Conservation (phyloP, 345 rosid species). For the Trapa bicornis region DNA sequence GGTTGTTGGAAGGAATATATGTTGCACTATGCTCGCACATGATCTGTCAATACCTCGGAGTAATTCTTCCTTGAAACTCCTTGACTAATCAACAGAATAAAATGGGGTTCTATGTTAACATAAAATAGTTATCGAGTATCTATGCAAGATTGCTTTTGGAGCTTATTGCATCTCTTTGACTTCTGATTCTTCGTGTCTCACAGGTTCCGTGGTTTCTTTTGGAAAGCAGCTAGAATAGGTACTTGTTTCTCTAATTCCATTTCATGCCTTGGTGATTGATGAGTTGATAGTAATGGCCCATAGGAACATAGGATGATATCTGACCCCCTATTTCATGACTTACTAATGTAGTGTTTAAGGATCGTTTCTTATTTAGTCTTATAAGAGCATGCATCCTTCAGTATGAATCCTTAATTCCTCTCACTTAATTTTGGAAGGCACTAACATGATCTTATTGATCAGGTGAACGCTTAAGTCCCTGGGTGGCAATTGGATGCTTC, state of each 20-base stretch:
- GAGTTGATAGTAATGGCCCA: neutral
- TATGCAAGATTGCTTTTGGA: no score
- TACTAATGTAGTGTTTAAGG: neutral
- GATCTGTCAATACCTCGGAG: no score
- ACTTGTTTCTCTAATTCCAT: neutral
- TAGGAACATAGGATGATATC: neutral
- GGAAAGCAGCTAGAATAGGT: slow-evolving; percentile 99
- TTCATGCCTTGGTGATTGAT: neutral
- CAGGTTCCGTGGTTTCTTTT: slow-evolving; percentile 92
- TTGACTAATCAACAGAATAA: neutral
- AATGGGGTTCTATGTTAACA: neutral
- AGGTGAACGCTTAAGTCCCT: slow-evolving; percentile 95
- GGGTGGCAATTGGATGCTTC: slow-evolving; percentile 91
- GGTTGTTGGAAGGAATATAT: no score
- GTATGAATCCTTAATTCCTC: slow-evolving; percentile 3
- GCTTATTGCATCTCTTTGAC: neutral
- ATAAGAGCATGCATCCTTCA: neutral
- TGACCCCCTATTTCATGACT: neutral
- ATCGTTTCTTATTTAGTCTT: neutral
- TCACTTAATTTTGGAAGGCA: neutral
- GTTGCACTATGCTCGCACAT: no score
- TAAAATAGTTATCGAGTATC: neutral
- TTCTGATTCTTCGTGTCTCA: slow-evolving; percentile 3
- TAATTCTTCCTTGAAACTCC: neutral
- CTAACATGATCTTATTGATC: slow-evolving; percentile 5